Base-by-base conservation (phyloP, 305 asterid species). In the Solanum chacoense region DNA sequence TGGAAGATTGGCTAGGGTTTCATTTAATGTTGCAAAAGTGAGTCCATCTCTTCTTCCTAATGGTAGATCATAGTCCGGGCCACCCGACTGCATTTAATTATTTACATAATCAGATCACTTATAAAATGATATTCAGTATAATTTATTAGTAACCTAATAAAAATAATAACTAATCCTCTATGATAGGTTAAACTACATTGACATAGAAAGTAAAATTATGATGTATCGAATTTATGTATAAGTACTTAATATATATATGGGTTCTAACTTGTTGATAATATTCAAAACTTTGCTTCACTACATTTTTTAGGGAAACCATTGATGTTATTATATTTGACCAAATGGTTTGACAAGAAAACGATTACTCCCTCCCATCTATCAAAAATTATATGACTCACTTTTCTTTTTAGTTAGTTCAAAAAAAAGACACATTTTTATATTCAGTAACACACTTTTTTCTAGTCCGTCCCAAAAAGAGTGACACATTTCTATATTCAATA, bases 41-140 rank as follows among this genome's bases (percentile, higher is more conserved):
- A 93, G 90, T 69, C 95, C 91, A 87, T 96, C 98, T 59, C 92
- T 93, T 67, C 98, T 90, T 35, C 97, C 98, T 24, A 94, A 84
- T 5, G 98, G 98, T 6, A 96, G 83, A 5, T 63, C 55, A 50
- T 93, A 95, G 67, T 93, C 92, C 8, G 97, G 97, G 11, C 98
- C 98, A 18, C 98, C 98, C 3, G 95, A 91, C 98, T 96, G 86
- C 40, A 45, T 18, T 42, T 80, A 74, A 14, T 3, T 76, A 76
- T 76, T 76, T 35, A 34, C 1, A 35, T 28, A 5, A 76, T 76
- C 84, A 76, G 6, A 22, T 22, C 31, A 76, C 3, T 22, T 8
- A 7, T 35, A 22, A 76, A 20, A 20, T 2, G 2, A 32, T 11
- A 31, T 75, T 75, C 14, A 74, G 0, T 32, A 71, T 71, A 3